Conservation (phyloP, 331 rosid species). For the Stylosanthes scabra region DNA sequence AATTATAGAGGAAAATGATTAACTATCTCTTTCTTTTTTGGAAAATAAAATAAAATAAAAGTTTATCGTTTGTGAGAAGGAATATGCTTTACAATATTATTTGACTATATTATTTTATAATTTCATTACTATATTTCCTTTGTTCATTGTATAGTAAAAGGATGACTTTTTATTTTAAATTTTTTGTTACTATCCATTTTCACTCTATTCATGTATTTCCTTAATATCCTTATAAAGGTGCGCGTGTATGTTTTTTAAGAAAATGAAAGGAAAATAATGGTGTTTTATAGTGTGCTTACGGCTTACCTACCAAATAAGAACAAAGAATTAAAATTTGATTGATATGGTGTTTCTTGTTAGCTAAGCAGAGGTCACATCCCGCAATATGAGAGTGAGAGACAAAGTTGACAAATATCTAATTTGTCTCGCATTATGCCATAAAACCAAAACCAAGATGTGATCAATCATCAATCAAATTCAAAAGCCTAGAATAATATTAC, state of each 20-base stretch:
- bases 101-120: too few relatives aligned
- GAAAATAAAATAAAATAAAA: too few relatives aligned
- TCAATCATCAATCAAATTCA: too few relatives aligned
- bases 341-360: slow-evolving; percentile 37
- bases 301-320: slow-evolving; percentile 41
- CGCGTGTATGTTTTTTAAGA: neutral
- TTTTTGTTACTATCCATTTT: neutral
- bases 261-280: neutral
- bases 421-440: slow-evolving; percentile 46
- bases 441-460: slow-evolving; percentile 39
- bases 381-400: neutral
- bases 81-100: too few relatives aligned
- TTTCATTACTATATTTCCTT: too few relatives aligned
- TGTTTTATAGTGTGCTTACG: slow-evolving; percentile 2
- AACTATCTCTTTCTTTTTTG: too few relatives aligned
- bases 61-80: too few relatives aligned
- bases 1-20: too few relatives aligned
- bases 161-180: neutral
- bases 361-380: slow-evolving; percentile 47
- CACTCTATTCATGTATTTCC: neutral
- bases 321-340: slow-evolving; percentile 42
- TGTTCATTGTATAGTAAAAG: too few relatives aligned
- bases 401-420: slow-evolving; percentile 37
- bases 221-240: too few relatives aligned
- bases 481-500: neutral